Evolutionary conservation across 2,329 filamentous ascomycete genomes (phyloP).

Genomic region (Fusarium agapanthi): DNA sequence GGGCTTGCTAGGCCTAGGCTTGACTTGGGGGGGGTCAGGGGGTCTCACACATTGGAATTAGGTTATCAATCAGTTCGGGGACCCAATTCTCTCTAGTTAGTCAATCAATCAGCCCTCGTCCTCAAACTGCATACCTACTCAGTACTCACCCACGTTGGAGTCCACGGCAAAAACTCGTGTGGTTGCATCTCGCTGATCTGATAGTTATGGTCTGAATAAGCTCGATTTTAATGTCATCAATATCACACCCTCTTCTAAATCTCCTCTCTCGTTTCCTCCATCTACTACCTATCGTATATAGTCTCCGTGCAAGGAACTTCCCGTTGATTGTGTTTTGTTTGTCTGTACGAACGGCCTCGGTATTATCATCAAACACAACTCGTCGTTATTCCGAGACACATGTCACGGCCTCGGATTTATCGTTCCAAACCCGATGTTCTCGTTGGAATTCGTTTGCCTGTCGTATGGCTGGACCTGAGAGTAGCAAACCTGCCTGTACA

Average conservation of each 20-base stretch:
- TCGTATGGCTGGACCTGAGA: neutral
- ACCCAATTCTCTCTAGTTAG: constrained; percentile 4
- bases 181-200: neutral
- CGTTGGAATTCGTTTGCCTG: neutral
- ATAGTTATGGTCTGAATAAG: neutral
- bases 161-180: neutral
- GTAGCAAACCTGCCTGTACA: neutral
- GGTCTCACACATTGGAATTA: constrained; percentile 22
- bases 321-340: neutral
- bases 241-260: neutral
- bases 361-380: neutral
- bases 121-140: too few relatives aligned
- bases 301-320: neutral
- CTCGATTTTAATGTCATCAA: neutral
- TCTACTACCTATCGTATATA: neutral
- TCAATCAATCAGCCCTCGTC: constrained; percentile 25
- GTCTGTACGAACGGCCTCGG: neutral
- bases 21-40: too few relatives aligned
- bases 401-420: constrained; percentile 1
- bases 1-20: too few relatives aligned
- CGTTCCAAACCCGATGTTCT: constrained; percentile 9
- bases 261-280: neutral
- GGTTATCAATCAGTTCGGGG: constrained; percentile 41
- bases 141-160: neutral
- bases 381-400: neutral